Conservation (phyloP, 164 flowering plant species). For the Stephania cephalantha region DNA sequence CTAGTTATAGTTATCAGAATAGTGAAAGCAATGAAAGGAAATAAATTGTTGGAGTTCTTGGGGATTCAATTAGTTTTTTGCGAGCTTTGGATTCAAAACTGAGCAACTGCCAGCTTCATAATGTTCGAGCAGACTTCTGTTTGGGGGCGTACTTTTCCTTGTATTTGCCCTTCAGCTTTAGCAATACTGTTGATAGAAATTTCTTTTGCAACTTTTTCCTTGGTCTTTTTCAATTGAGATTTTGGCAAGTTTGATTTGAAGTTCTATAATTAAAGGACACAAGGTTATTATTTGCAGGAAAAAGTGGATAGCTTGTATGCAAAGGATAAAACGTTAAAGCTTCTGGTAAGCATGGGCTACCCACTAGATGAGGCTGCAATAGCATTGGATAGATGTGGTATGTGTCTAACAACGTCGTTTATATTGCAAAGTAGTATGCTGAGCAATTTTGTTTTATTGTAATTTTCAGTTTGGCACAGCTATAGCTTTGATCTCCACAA, state of each 20-base stretch:
- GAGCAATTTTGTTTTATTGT: not conserved
- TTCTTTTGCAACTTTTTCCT: not conserved
- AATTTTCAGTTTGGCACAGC: not conserved
- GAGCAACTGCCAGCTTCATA: no score
- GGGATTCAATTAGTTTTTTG: no score
- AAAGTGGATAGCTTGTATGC: constrained; percentile 24
- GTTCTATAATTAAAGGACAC: not conserved
- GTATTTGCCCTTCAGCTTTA: no score
- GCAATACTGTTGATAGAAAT: not conserved
- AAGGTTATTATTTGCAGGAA: constrained; percentile 31
- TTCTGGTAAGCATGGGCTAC: constrained; percentile 60
- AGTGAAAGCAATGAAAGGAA: no score
- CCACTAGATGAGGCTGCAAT: constrained; percentile 40
- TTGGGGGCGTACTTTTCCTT: no score
- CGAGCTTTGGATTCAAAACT: no score
- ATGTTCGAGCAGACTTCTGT: no score
- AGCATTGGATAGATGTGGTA: constrained; percentile 77
- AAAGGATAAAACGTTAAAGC: constrained; percentile 29
- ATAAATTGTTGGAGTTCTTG: no score
- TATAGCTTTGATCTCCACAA: not conserved
- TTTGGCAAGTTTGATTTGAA: not conserved
- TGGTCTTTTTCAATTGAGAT: not conserved
- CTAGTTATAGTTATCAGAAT: not conserved
- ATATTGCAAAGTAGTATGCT: not conserved
- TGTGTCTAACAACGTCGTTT: constrained; percentile 16